Percentiles rank a stretch among this genome's conserved stretches.
Evolutionary conservation across 2,329 filamentous ascomycete genomes (phyloP).

Genomic region (Hypoxylon rubiginosum): DNA sequence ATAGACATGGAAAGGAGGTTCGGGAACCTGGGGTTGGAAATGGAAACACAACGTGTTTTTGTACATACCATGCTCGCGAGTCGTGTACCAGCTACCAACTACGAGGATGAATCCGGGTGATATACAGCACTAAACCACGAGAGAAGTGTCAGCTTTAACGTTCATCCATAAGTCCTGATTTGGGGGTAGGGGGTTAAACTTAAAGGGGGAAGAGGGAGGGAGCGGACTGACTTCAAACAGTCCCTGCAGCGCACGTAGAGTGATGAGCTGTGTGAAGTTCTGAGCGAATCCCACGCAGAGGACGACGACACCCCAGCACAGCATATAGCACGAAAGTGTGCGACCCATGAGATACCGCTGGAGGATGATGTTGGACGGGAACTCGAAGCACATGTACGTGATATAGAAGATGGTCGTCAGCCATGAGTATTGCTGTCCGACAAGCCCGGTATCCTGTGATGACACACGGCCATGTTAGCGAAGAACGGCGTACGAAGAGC

Average conservation of each 20-base stretch:
- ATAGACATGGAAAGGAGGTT: too few species aligned
- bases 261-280: constrained; percentile 55
- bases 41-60: too few species aligned
- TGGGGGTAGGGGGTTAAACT: too few species aligned
- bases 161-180: background rate
- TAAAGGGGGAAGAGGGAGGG: background rate
- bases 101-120: constrained; percentile 57
- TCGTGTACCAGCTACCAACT: constrained; percentile 56
- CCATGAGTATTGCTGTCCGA: constrained; percentile 54
- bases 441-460: constrained; percentile 49
- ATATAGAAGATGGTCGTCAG: constrained; percentile 53
- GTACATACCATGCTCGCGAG: constrained; percentile 50
- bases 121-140: constrained; percentile 52
- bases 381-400: constrained; percentile 52
- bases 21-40: too few species aligned
- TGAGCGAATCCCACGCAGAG: constrained; percentile 56
- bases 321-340: constrained; percentile 52
- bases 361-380: constrained; percentile 51
- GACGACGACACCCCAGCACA: constrained; percentile 53
- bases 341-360: constrained; percentile 52
- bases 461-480: constrained; percentile 5
- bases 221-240: constrained; percentile 50
- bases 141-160: background rate
- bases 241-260: constrained; percentile 55
- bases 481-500: background rate